Evolutionary conservation across 202 grass and related monocot genomes (phyloP), one percentile per base, ranked within the genome.

Genomic region (Thinopyrum obtusiflorum): DNA sequence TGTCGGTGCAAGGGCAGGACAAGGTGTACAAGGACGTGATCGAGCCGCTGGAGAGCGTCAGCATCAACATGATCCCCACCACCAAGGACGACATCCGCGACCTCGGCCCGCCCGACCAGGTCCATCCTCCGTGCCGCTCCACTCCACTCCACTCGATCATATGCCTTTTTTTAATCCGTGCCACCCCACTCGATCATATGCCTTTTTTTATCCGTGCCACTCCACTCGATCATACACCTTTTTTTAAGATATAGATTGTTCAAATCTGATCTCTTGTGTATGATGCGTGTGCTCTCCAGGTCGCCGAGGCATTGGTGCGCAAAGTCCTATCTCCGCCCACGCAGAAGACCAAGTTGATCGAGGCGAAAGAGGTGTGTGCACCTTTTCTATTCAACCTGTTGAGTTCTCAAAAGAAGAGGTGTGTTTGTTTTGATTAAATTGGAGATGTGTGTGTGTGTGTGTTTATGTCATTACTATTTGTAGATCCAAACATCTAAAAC

Each of bases 11-110:
- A 96, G 97, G 97, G 35, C 90, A 98, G 85, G 97, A 96, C 57
- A 99, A 97, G 90, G 93, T 97, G 24, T 96, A 94, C 90, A 99
- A 99, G 92, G 92, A 97, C 84, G 93, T 97, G 36, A 96, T 99
- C 15, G 93, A 99, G 71, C 97, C 93, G 10, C 84, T 99, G 49
- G 93, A 96, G 87, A 97, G 86, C 85, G 92, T 98, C 49, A 99
- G 97, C 79, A 63, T 99, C 76, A 97, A 94, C 68, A 86, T 92
- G 44, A 87, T 99, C 70, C 36, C 88, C 11, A 99, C 97, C 37
- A 94, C 2, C 85, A 96, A 99, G 75, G 71, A 94, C 71, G 90
- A 96, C 78, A 83, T 99, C 13, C 86, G 90, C 79, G 97, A 99
- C 7, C 93, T 99, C 74, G 93, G 97, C 20, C 84, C 92, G n/a